Percentiles rank a stretch among this genome's conserved stretches.
Conservation (phyloP, 148 eudicot species). For the Chenopodium quinoa region DNA sequence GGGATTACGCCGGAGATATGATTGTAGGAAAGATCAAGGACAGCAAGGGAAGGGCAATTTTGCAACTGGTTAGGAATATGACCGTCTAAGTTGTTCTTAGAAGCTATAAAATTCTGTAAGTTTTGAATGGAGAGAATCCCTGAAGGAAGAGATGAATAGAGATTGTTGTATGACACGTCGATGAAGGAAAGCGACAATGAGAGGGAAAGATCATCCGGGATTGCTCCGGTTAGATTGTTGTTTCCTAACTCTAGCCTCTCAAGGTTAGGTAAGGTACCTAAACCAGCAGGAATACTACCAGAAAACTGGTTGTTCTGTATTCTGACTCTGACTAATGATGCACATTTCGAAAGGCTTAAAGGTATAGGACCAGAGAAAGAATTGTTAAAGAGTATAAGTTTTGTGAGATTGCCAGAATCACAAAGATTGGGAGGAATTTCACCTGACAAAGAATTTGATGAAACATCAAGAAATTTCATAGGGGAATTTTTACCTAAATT, state of each 20-base stretch:
- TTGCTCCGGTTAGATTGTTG: slow-evolving; percentile 66
- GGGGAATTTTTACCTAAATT: slow-evolving; percentile 67
- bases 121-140: slow-evolving; percentile 59
- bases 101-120: slow-evolving; percentile 66
- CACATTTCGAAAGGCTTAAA: slow-evolving; percentile 50
- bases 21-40: slow-evolving; percentile 74
- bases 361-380: slow-evolving; percentile 72
- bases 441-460: slow-evolving; percentile 76
- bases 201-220: slow-evolving; percentile 65
- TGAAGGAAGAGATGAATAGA: slow-evolving; percentile 61
- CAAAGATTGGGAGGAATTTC: slow-evolving; percentile 61
- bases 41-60: slow-evolving; percentile 65
- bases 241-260: slow-evolving; percentile 72
- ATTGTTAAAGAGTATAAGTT: slow-evolving; percentile 81
- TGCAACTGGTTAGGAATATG: slow-evolving; percentile 75
- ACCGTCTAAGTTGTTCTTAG: slow-evolving; percentile 63
- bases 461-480: slow-evolving; percentile 70
- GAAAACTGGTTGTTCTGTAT: slow-evolving; percentile 68
- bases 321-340: slow-evolving; percentile 69
- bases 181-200: slow-evolving; percentile 72
- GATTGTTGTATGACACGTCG: slow-evolving; percentile 68
- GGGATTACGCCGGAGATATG: slow-evolving; percentile 65
- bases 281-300: slow-evolving; percentile 66
- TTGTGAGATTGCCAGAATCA: slow-evolving; percentile 60
- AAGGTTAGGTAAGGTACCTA: slow-evolving; percentile 67